A percentile compares a stretch with the other conserved stretches of the same genome.
Conservation (phyloP, 164 flowering plant species). For the Nymphaea colorata region DNA sequence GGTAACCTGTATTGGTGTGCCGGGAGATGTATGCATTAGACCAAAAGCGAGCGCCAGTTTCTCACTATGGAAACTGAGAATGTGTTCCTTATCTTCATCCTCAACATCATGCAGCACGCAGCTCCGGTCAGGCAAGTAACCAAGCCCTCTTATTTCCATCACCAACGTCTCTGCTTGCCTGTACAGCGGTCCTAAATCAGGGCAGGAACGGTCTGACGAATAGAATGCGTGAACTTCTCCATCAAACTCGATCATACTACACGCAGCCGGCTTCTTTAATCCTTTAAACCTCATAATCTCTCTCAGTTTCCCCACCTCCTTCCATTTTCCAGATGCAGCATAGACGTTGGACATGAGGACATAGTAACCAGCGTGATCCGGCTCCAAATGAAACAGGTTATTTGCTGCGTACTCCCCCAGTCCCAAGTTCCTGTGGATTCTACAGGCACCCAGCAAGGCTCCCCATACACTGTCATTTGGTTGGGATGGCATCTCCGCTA, state of each 20-base stretch:
- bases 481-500: conserved; percentile 24
- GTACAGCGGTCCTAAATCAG: conserved; percentile 16
- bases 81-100: conserved; percentile 31
- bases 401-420: conserved; percentile 30
- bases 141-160: conserved; percentile 31
- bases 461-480: conserved; percentile 35
- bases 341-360: conserved; percentile 38
- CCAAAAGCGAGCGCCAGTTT: conserved; percentile 38
- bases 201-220: conserved; percentile 24
- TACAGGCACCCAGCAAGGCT: conserved; percentile 42
- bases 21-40: conserved; percentile 18
- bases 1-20: conserved; percentile 20
- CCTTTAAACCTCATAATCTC: conserved; percentile 24
- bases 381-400: conserved; percentile 26
- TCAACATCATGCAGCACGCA: conserved; percentile 33
- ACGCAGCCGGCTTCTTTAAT: conserved; percentile 32
- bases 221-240: conserved; percentile 34
- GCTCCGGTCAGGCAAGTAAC: conserved; percentile 23
- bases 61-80: conserved; percentile 26
- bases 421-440: conserved; percentile 27
- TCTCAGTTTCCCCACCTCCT: conserved; percentile 27
- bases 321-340: conserved; percentile 32
- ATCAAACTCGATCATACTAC: conserved; percentile 27
- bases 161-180: conserved; percentile 16
- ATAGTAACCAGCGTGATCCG: conserved; percentile 30